Evolutionary conservation across 225 moss, liverwort and hornwort genomes (phyloP), one percentile per base, ranked within the genome.

Genomic region (Lunularia cruciata): DNA sequence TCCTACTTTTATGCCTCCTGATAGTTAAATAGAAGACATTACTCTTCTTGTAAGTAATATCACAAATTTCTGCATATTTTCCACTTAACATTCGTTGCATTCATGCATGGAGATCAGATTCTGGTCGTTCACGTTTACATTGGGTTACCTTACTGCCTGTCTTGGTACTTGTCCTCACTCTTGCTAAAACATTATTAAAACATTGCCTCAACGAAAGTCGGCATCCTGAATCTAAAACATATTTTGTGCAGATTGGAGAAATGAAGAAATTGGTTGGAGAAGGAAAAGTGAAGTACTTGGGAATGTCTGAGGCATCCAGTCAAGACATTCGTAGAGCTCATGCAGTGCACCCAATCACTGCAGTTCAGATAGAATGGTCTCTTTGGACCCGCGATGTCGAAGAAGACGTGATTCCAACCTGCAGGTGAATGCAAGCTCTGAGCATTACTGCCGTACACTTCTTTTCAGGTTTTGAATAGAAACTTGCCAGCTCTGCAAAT

Each of bases 271-370:
- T 79, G 34, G 79, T 83, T 12, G 68, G 75, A 8, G 74, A 74
- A 55, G 85, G 85, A 52, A 85, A 79, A 52, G 66, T 85, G 6
- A 85, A 81, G 45, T 81, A 85, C 57, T 15, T 85, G 33, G 85
- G 81, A 26, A 69, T 81, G 15, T 83, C 83, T 16, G 81, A 83
- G 61, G 80, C 81, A 34, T 76, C 77, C 15, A 63, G 68, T 8
- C 26, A 62, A 7, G 83, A 83, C 34, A 83, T 86, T 69, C 65
- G 78, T 55, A 60, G 83, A 40, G 83, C 83, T 36, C 81, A 83
- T 53, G 76, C 78, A 37, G 80, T 83, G 56, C 81, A 83, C 68
- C 81, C 83, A 10, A 86, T 80, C 66, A 79, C 85, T 16, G 77
- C 82, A 4, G 74, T 82, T 26, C 82, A 82, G 52, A 3, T 82